A percentile compares a stretch with the other conserved stretches of the same genome.
These are phyloP conservation scores for Penicillium psychrosexuale DNA, from an alignment of 2,329 filamentous ascomycete species.

Conservation along the genomic window DNA sequence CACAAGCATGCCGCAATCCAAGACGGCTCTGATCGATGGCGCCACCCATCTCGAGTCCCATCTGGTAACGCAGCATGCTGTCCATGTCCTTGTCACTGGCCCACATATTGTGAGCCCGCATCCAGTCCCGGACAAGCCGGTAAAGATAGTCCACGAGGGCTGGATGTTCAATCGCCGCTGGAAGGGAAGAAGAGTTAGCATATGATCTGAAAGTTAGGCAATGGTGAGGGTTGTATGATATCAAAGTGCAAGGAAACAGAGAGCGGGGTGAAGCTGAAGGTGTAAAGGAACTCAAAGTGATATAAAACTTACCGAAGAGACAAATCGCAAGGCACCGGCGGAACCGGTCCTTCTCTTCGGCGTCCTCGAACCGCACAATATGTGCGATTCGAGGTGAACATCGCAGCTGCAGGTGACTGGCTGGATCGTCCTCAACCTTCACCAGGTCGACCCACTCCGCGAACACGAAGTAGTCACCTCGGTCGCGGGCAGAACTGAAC, in stretches of 20 bases:
- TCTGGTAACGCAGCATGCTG: slow-evolving; percentile 23
- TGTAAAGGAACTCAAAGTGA: neutral
- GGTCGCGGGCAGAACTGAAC: slow-evolving; percentile 22
- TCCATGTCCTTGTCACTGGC: slow-evolving; percentile 18
- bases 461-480: slow-evolving; percentile 40
- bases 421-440: slow-evolving; percentile 8
- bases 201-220: neutral
- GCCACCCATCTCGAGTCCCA: slow-evolving; percentile 24
- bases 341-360: slow-evolving; percentile 32
- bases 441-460: slow-evolving; percentile 24
- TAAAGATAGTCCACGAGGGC: slow-evolving; percentile 32
- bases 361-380: slow-evolving; percentile 25
- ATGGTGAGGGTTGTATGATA: neutral
- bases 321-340: slow-evolving; percentile 33
- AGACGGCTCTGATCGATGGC: slow-evolving; percentile 13
- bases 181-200: slow-evolving; percentile 2
- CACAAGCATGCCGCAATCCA: slow-evolving; percentile 31
- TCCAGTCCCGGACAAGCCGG: slow-evolving; percentile 34
- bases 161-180: slow-evolving; percentile 27
- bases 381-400: slow-evolving; percentile 25
- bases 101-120: slow-evolving; percentile 14
- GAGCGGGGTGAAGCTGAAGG: neutral
- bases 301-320: slow-evolving; percentile 27
- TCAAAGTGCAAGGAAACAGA: neutral
- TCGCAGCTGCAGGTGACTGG: slow-evolving; percentile 10